Conservation (phyloP, 176 grass and related monocot genomes). For the Carex cristatella region DNA sequence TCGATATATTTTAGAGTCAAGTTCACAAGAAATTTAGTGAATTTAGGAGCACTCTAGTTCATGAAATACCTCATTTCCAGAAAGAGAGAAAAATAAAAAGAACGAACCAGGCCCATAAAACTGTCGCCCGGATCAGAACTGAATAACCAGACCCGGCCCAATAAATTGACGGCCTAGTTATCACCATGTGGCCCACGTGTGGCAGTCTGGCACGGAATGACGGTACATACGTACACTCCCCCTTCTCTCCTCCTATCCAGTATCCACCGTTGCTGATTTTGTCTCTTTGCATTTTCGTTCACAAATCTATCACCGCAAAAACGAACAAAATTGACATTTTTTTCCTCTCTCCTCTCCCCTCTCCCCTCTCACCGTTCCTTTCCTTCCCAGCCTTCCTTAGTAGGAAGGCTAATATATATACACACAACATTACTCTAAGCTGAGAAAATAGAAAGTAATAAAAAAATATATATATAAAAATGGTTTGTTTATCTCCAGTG, state of each 20-base stretch:
- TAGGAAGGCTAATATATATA: background rate
- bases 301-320: constrained; percentile 4
- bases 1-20: too few relatives aligned
- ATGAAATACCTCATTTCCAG: background rate
- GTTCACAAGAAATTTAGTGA: too few relatives aligned
- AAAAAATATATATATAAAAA: background rate
- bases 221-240: background rate
- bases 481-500: constrained; percentile 24
- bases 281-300: constrained; percentile 8
- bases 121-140: background rate
- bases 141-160: background rate
- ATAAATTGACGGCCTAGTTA: background rate
- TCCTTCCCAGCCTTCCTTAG: background rate
- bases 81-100: background rate
- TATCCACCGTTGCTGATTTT: background rate
- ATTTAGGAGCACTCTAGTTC: too few relatives aligned
- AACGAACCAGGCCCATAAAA: background rate
- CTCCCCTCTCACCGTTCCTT: background rate
- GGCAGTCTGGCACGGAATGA: background rate
- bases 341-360: background rate
- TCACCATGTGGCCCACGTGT: background rate
- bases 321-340: background rate
- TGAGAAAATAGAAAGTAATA: background rate
- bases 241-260: background rate
- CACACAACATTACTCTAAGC: background rate